These are phyloP conservation scores for Rhypophila decipiens DNA, from an alignment of 495 filamentous ascomycete species.

Conservation along the genomic window DNA sequence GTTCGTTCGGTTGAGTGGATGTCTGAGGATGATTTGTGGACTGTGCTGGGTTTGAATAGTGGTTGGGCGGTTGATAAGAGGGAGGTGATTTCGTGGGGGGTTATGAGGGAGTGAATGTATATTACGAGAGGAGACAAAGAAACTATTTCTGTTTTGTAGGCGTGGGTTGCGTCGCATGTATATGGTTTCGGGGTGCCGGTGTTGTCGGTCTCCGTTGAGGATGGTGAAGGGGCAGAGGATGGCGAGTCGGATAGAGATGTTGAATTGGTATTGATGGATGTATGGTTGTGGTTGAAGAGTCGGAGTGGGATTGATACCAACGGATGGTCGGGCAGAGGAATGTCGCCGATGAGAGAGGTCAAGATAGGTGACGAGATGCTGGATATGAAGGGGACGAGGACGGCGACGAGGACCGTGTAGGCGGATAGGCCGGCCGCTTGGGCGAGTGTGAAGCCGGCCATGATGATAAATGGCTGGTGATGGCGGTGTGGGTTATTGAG, in stretches of 20 bases:
- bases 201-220: too few relatives aligned
- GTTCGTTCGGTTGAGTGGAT: constrained; percentile 34
- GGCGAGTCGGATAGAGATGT: not conserved
- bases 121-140: constrained; percentile 41
- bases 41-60: constrained; percentile 31
- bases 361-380: constrained; percentile 12
- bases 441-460: constrained; percentile 2
- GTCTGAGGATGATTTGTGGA: constrained; percentile 32
- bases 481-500: too few relatives aligned
- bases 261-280: not conserved
- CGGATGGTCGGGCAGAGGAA: constrained; percentile 17
- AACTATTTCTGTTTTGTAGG: constrained; percentile 37
- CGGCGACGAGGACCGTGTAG: constrained; percentile 15
- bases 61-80: constrained; percentile 34
- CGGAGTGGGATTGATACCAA: not conserved
- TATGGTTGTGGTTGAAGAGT: constrained; percentile 10
- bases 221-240: too few relatives aligned
- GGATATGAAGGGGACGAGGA: constrained; percentile 17
- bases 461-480: constrained; percentile 1
- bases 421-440: constrained; percentile 19
- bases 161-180: constrained; percentile 23
- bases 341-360: constrained; percentile 14
- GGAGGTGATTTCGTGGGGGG: constrained; percentile 26
- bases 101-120: constrained; percentile 39
- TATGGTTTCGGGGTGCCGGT: constrained; percentile 6